Percentiles rank a stretch among this genome's conserved stretches.
Evolutionary conservation across 1,139 yeast genomes (phyloP).

Genomic region (Hemisphaericaspora subhashii): DNA sequence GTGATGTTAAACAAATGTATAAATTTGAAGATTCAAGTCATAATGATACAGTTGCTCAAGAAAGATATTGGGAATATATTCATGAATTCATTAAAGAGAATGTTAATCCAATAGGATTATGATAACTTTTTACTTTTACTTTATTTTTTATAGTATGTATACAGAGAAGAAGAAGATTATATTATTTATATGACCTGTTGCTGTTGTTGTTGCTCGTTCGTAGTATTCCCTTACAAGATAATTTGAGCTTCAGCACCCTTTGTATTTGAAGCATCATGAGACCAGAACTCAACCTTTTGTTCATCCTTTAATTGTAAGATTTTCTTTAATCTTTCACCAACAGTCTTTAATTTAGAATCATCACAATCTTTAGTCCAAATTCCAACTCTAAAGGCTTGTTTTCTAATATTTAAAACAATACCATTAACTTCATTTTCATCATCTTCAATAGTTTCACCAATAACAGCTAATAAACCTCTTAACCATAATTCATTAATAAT

Average conservation of each 20-base stretch:
- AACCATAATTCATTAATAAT: slow-evolving; percentile 92
- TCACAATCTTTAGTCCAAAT: slow-evolving; percentile 90
- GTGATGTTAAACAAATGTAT: slow-evolving; percentile 46
- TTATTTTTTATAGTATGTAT: too few relatives aligned
- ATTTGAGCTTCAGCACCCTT: slow-evolving; percentile 46
- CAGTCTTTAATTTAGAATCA: slow-evolving; percentile 58
- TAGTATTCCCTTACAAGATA: slow-evolving; percentile 38
- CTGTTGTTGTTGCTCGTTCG: slow-evolving; percentile 5
- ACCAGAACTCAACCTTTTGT: slow-evolving; percentile 73
- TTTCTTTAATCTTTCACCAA: slow-evolving; percentile 86
- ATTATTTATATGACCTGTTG: not conserved
- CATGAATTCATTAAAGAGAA: slow-evolving; percentile 51
- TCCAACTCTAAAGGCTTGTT: slow-evolving; percentile 79
- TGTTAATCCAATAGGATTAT: slow-evolving; percentile 42
- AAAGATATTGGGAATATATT: slow-evolving; percentile 71
- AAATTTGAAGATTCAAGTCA: slow-evolving; percentile 65
- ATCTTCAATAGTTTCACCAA: slow-evolving; percentile 94
- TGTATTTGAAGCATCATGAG: slow-evolving; percentile 57
- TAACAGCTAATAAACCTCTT: slow-evolving; percentile 82
- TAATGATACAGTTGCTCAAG: slow-evolving; percentile 76
- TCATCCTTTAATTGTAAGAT: slow-evolving; percentile 67
- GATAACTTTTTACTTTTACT: too few relatives aligned
- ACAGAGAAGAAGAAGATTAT: too few relatives aligned
- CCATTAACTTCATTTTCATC: slow-evolving; percentile 93
- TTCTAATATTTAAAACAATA: slow-evolving; percentile 86